Base-by-base conservation (phyloP, 129 eudicot species). In the Chrysanthemum seticuspe region DNA sequence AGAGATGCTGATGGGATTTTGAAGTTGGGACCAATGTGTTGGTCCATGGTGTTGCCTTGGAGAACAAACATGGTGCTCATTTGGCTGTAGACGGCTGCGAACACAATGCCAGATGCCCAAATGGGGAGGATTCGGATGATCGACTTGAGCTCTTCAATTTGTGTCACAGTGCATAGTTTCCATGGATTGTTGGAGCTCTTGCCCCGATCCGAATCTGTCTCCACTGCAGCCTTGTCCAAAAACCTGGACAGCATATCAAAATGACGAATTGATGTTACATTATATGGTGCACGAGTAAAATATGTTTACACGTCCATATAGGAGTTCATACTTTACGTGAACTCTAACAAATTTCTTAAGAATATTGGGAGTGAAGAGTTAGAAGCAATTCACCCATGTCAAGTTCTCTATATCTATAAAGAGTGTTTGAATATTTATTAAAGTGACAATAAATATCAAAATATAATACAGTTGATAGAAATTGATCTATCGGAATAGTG, bases 11-110 rank as follows among this genome's bases (percentile, higher is more conserved):
- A 76, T 12, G 97, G 96, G 29, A 91, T 91, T 19, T 82, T 81
- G 85, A 91, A 91, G 44, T 82, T 49, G 5, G 87, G 87, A 1
- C 96, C 96, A 5, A 91, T 88, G 76, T 79, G 88, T 74, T 86
- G 92, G 90, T 91, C 92, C 86, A 91, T 85, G 15, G 89, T 88
- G 78, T 91, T 83, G 10, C 97, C 97, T 81, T 91, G 97, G 12
- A 86, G 83, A 66, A 91, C 92, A 56, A 91, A 91, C 96, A 91
- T 84, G 73, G 97, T 91, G 90, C 85, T 84, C 97, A 91, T 91
- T 74, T 91, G 97, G 77, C 87, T 80, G 82, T 88, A 91, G 3
- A 88, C 97, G 1, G 92, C 65, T 0, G 96, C 78, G 12, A 91
- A 86, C 54, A 91, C 51, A 57, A 91, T 91, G 1, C 96, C 96